Evolutionary conservation across 139 green algal species (phyloP).

Genomic region (Zygnema circumcarinatum): DNA sequence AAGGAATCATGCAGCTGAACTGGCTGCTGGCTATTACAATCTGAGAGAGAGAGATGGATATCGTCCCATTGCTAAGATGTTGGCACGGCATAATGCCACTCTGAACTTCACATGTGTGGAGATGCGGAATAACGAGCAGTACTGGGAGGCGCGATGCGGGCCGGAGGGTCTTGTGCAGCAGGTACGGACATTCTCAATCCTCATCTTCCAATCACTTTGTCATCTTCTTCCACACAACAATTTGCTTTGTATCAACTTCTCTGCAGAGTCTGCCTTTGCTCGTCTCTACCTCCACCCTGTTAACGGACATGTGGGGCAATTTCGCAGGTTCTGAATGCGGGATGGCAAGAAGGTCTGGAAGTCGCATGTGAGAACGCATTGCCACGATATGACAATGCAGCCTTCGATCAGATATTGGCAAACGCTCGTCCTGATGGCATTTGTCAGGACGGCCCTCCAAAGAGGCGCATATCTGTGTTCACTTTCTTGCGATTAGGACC

Average conservation of each 20-base stretch:
- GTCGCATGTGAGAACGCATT: conserved; percentile 94
- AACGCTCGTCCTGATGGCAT: conserved; percentile 93
- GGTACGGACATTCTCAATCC: conserved; percentile 8
- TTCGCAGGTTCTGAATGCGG: conserved; percentile 73
- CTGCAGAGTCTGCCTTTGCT: no score
- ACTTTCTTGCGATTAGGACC: conserved; percentile 60
- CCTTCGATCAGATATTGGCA: conserved; percentile 68
- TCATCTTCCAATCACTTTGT: no score
- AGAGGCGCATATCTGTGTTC: conserved; percentile 47
- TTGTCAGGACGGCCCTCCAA: conserved; percentile 70
- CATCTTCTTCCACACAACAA: no score
- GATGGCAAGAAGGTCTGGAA: conserved; percentile 74
- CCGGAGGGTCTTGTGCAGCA: conserved; percentile 80
- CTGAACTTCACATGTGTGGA: conserved; percentile 98
- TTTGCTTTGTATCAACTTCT: no score
- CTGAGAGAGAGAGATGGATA: conserved; percentile 86
- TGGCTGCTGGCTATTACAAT: conserved; percentile 98
- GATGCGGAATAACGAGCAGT: conserved; percentile 98
- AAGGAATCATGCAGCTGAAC: conserved; percentile 90
- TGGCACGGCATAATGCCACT: conserved; percentile 67
- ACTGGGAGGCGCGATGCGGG: conserved; percentile 83
- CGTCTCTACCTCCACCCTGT: no score
- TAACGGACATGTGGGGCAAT: background rate
- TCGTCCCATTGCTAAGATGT: conserved; percentile 66
- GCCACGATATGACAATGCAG: conserved; percentile 81